Conservation (phyloP, 257 asterid species). For the Solanum boliviense region DNA sequence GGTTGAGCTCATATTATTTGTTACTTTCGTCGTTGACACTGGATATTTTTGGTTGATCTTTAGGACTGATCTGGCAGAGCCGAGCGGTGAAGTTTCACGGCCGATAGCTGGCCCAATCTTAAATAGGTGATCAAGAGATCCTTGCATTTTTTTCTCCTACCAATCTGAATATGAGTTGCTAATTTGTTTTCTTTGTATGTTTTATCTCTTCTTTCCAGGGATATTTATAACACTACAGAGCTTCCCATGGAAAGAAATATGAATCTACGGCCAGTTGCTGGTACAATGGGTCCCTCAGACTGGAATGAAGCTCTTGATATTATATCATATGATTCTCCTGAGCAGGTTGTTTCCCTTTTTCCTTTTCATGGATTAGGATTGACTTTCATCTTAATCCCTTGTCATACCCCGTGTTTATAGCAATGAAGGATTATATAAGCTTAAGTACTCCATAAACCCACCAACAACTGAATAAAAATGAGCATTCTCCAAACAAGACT, state of each 20-base stretch:
- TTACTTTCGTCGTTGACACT: constrained; percentile 4
- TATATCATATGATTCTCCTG: constrained; percentile 78
- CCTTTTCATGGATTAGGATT: not conserved
- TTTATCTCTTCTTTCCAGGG: constrained; percentile 33
- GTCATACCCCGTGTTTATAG: not conserved
- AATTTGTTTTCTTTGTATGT: not conserved
- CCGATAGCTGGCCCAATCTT: constrained; percentile 46
- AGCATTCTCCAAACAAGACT: not conserved
- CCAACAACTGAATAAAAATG: not conserved
- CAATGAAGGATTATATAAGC: not conserved
- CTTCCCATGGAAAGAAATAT: constrained; percentile 55
- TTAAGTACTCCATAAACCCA: not conserved
- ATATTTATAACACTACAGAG: constrained; percentile 58
- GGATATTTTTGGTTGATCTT: constrained; percentile 5
- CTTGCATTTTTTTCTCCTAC: not conserved
- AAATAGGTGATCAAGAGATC: constrained; percentile 39
- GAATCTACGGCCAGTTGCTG: constrained; percentile 38
- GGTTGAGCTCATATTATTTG: not conserved
- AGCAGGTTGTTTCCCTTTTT: constrained; percentile 50
- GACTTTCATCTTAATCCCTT: not conserved
- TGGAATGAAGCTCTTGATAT: constrained; percentile 96
- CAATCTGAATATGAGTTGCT: not conserved
- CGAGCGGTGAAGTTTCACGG: constrained; percentile 77
- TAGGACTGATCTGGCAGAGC: constrained; percentile 88
- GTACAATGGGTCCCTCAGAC: constrained; percentile 62